Conservation (phyloP, 225 moss, liverwort and hornwort species). For the Pseudisothecium myosuroides region DNA sequence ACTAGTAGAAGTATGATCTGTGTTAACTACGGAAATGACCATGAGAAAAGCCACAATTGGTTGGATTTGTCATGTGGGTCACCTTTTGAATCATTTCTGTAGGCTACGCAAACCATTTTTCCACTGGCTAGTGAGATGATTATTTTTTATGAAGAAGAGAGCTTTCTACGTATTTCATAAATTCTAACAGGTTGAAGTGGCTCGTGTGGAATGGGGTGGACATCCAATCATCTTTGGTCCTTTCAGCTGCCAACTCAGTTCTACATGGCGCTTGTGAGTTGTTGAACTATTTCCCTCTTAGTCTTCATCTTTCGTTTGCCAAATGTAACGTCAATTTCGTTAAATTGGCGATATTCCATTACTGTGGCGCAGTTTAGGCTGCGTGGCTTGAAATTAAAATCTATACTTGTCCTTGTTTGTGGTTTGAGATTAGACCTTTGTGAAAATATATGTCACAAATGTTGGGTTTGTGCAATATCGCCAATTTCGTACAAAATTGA, state of each 20-base stretch:
- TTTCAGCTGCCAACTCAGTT: slow-evolving; percentile 87
- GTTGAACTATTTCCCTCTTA: not conserved
- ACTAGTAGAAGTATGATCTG: no score
- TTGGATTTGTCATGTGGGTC: not conserved
- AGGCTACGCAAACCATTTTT: not conserved
- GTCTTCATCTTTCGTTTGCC: not conserved
- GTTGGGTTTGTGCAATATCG: not conserved
- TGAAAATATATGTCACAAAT: not conserved
- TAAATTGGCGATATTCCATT: not conserved
- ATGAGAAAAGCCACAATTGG: not conserved
- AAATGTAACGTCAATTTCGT: not conserved
- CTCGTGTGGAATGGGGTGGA: not conserved
- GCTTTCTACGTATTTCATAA: not conserved
- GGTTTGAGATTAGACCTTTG: not conserved
- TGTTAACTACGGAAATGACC: no score
- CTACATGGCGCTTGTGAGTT: slow-evolving; percentile 64
- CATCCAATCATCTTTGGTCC: not conserved
- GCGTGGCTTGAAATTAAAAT: no score
- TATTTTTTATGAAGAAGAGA: no score
- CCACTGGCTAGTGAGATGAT: not conserved
- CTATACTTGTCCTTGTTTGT: no score
- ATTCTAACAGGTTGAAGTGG: not conserved
- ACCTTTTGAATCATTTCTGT: not conserved
- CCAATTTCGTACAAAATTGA: not conserved
- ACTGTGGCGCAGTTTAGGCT: fast-evolving